phyloP scores from a whole-genome alignment of 2,329 filamentous ascomycete species.

The Arthrobotrys iridis region DNA sequence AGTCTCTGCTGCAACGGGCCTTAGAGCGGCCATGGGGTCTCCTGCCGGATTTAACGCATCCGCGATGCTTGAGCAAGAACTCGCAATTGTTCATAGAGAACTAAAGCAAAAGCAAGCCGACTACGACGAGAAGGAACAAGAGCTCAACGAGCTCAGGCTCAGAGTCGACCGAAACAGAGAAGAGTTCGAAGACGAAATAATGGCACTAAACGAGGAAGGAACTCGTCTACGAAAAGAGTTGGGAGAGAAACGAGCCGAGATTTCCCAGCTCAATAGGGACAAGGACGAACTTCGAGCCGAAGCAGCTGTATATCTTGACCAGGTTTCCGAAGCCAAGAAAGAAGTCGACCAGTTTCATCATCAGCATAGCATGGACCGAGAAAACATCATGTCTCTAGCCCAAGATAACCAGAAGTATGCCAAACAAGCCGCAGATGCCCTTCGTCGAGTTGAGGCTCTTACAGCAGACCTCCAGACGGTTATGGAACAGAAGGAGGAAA shows the following conservation, averaged over 20 bases:
- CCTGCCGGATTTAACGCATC: slow-evolving; percentile 49
- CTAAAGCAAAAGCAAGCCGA: slow-evolving; percentile 42
- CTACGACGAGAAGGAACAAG: slow-evolving; percentile 48
- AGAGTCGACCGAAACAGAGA: slow-evolving; percentile 34
- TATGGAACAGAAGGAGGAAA: slow-evolving; percentile 42
- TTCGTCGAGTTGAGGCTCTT: slow-evolving; percentile 45
- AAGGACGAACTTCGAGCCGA: slow-evolving; percentile 49
- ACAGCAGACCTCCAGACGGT: slow-evolving; percentile 49
- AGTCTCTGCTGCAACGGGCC: slow-evolving; percentile 1
- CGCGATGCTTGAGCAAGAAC: slow-evolving; percentile 39
- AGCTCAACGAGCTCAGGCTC: slow-evolving; percentile 41
- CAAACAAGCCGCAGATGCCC: slow-evolving; percentile 44
- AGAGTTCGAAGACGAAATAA: slow-evolving; percentile 51
- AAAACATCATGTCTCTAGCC: slow-evolving; percentile 32
- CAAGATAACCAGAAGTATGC: slow-evolving; percentile 48
- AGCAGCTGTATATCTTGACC: slow-evolving; percentile 50
- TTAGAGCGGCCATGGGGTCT: slow-evolving; percentile 32
- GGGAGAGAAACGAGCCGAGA: slow-evolving; percentile 24
- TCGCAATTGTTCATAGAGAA: slow-evolving; percentile 33
- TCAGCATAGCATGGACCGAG: slow-evolving; percentile 43
- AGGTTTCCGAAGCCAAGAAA: slow-evolving; percentile 38
- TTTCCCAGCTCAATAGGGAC: slow-evolving; percentile 39
- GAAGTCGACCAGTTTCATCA: slow-evolving; percentile 34
- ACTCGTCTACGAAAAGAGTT: slow-evolving; percentile 22
- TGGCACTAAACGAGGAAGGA: slow-evolving; percentile 22